Evolutionary conservation across 768 basidiomycete species (phyloP), one percentile per base, ranked within the genome.

Genomic region (Termitomyces eurrhizus): DNA sequence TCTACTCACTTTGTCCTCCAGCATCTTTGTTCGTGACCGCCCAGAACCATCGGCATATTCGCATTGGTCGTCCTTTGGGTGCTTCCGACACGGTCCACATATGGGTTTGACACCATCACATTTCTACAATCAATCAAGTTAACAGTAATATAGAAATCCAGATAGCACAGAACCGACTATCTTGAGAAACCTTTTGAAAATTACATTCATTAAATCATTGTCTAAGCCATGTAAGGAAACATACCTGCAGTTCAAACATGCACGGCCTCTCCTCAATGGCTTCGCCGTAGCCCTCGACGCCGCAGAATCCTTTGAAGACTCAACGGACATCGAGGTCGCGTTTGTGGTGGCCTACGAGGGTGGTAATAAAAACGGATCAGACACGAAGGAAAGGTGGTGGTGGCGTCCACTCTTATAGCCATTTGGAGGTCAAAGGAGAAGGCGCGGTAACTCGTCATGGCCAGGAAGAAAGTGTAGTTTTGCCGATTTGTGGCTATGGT

Each of bases 31-130:
- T 57, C 81, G 75, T 21, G 88, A 84, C 60, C 84, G 80, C 46
- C 80, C 80, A 36, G 79, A 80, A 6, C 83, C 84, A 65, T 89
- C 88, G 7, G 83, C 77, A 69, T 89, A 90, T 72, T 90, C 88
- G 69, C 89, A 90, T 35, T 85, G 85, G 56, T 87, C 87, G 32
- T 78, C 78, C 60, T 86, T 82, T 41, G 85, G 83, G 29, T 83
- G 81, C 8, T 77, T 73, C 26, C 74, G 70, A 73, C 89, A 90
- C 45, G 85, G 87, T 1, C 83, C 82, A 68, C 89, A 90, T 11
- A 81, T 73, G 2, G 88, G 88, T 59, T 83, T 83, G 4, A 68
- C 69, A 18, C 87, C 86, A 65, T 90, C 88, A 64, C 89, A 90
- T 77, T 83, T 84, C 88, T 85, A 46, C n/a, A 67, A 21, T 21